Evolutionary conservation across 495 filamentous ascomycete genomes (phyloP), one percentile per base, ranked within the genome.

Genomic region (Aspergillus affinis): DNA sequence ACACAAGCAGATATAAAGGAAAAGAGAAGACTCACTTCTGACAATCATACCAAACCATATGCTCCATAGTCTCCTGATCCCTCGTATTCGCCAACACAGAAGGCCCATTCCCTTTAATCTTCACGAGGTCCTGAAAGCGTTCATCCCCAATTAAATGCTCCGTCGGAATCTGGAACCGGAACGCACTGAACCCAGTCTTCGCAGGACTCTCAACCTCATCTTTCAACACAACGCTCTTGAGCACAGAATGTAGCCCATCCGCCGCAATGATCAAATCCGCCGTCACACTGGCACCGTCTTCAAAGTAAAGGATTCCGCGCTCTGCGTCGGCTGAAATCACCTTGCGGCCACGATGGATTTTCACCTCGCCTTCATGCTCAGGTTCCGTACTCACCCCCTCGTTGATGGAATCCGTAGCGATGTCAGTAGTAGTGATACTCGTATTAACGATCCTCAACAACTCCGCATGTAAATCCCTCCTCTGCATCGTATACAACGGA

Each of bases 401-500:
- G 30, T 12, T 26, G 23, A 26, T 26, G 23, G 23, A 26, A 4
- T 26, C 23, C 4, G 23, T 6, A 32, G 30, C 10, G 30, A 8
- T 32, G 7, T 2, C 10, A 32, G 7, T 6, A 32, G 30, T 32
- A 32, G 2, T 32, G 30, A 8, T 12, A 32, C 6, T 8, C 2
- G 65, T 59, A 5, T 66, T 64, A 0, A 76, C 78, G 18, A 74
- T 50, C 15, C 68, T 57, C 54, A 73, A 62, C 29, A 86, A 61
- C 54, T 79, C 80, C 0, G 63, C 65, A 68, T 83, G 80, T 60
- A 78, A 59, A 72, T 82, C 82, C 2, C 81, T 78, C 3, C 84
- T 71, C 69, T 86, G 81, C n/a, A 80, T 68, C 2, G 73, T 62
- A 36, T 73, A 69, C 12, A 59, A 46, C 20, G 51, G 53, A 1